Percentiles rank a stretch among this genome's conserved stretches.
These are phyloP conservation scores for Chernovozyma sophiae-reginae DNA, from an alignment of 1,139 yeast genomes.

Conservation along the genomic window DNA sequence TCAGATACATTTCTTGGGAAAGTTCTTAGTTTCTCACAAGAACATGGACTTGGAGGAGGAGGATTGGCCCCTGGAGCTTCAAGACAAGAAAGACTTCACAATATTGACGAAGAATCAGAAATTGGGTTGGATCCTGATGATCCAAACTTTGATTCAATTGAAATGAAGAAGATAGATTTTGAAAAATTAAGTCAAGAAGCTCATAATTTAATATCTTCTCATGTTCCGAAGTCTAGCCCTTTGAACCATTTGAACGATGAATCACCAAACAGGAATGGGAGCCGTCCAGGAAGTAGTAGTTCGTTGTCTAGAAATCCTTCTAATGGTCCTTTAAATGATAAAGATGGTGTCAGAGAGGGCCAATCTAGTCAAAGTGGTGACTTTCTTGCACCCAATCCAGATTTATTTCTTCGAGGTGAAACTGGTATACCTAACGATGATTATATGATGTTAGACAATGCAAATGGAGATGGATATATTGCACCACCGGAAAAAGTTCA, in stretches of 20 bases:
- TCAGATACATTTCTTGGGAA: slow-evolving; percentile 41
- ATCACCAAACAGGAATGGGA: slow-evolving; percentile 1
- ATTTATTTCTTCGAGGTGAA: slow-evolving; percentile 31
- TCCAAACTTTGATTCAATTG: slow-evolving; percentile 20
- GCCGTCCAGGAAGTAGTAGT: not conserved
- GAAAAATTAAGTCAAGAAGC: slow-evolving; percentile 40
- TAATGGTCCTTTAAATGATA: not conserved
- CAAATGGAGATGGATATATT: slow-evolving; percentile 45
- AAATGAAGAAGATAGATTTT: slow-evolving; percentile 32
- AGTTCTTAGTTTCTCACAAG: slow-evolving; percentile 25
- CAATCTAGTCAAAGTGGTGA: not conserved
- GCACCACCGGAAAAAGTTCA: slow-evolving; percentile 43
- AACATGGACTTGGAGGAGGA: slow-evolving; percentile 32
- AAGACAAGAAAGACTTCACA: slow-evolving; percentile 10
- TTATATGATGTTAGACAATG: slow-evolving; percentile 32
- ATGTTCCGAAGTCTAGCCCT: slow-evolving; percentile 24
- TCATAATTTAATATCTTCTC: slow-evolving; percentile 33
- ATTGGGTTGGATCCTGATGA: slow-evolving; percentile 17
- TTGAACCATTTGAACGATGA: slow-evolving; percentile 1
- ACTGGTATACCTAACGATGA: slow-evolving; percentile 24
- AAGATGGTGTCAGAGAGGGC: slow-evolving; percentile 6
- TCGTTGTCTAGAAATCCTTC: not conserved
- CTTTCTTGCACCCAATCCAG: slow-evolving; percentile 48
- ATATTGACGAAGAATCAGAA: slow-evolving; percentile 22
- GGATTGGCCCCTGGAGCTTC: slow-evolving; percentile 44